Evolutionary conservation across 78 protist genomes (phyloP), one percentile per base, ranked within the genome.

Genomic region (Tieghemostelium lacteum): DNA sequence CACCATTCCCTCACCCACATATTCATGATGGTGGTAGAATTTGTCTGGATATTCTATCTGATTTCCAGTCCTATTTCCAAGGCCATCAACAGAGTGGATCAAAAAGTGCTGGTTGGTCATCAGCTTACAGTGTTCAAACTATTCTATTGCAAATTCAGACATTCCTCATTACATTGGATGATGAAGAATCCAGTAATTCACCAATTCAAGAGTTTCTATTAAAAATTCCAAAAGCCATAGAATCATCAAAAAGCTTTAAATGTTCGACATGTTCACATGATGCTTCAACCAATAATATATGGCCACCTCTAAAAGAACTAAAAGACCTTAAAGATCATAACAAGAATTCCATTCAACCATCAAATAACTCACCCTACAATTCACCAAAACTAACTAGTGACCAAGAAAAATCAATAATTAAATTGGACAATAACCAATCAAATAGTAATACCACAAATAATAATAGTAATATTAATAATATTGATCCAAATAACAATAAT

Each of bases 1-100:
- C 49, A 1, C 73, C 64, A 50, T 40, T 76, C 22, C 94, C 94
- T 20, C 94, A 91, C 28, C 94, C 94, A 40, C 94, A 91, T 39
- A 73, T 91, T 50, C 85, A 73, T 60, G 73, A 73, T 40, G 80
- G 91, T 69, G 94, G 89, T 28, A 62, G 72, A 50, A 77, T 88
- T n/a, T 88, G 93, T 37, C 36, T 88, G 40, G 93, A 88, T 66
- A 73, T 88, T 24, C 39, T 88, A 17, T 39, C 67, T 52, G 94
- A 91, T 60, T 91, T 75, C 62, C 94, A 91, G 52, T 37, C 71
- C 19, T 91, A 70, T 29, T 91, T 91, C 31, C 70, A 80, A 34
- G 76, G 92, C n/a, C 85, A 91, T 26, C 67, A 85, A 40, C 24
- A 20, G 2, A 12, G 26, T 31, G 69, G 73, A 4, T 33, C 17